phyloP scores from a whole-genome alignment of 2,329 filamentous ascomycete genomes.

The Plectosphaerella sp. region DNA sequence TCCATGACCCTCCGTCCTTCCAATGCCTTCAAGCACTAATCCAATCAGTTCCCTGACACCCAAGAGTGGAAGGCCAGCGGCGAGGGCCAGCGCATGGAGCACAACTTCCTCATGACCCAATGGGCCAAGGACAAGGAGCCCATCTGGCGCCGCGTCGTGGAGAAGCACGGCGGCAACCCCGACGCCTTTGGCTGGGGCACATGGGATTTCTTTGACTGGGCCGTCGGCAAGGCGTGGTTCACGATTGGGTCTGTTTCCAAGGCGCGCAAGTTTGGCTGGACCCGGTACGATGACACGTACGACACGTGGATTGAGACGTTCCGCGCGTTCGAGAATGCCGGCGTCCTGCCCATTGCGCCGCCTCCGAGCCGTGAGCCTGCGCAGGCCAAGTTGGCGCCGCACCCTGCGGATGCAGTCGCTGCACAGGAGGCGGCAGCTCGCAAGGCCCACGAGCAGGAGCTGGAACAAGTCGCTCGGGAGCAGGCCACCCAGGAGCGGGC shows the following conservation, averaged over 20 bases:
- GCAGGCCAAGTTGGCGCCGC: neutral
- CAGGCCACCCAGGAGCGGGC: too few species aligned
- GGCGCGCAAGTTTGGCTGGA: constrained; percentile 11
- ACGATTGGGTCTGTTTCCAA: constrained; percentile 7
- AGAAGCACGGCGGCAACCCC: constrained; percentile 9
- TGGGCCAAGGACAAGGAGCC: constrained; percentile 9
- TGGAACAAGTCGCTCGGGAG: too few species aligned
- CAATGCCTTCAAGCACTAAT: neutral
- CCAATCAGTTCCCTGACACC: constrained; percentile 3
- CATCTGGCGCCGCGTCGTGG: constrained; percentile 8
- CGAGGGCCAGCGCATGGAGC: constrained; percentile 2
- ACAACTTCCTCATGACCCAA: constrained; percentile 8
- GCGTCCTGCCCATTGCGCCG: constrained; percentile 3
- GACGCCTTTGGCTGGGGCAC: constrained; percentile 11
- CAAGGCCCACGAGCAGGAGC: too few species aligned
- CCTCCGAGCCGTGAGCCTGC: neutral
- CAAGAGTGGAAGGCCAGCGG: constrained; percentile 6
- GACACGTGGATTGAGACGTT: constrained; percentile 9
- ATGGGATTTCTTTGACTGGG: constrained; percentile 12
- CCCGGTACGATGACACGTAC: constrained; percentile 7
- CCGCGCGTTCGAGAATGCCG: constrained; percentile 10
- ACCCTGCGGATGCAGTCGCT: neutral
- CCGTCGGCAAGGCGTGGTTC: constrained; percentile 7
- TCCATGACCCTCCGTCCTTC: too few species aligned
- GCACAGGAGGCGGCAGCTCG: neutral